Conservation (phyloP, 257 asterid species). For the Dorcoceras hygrometricum region DNA sequence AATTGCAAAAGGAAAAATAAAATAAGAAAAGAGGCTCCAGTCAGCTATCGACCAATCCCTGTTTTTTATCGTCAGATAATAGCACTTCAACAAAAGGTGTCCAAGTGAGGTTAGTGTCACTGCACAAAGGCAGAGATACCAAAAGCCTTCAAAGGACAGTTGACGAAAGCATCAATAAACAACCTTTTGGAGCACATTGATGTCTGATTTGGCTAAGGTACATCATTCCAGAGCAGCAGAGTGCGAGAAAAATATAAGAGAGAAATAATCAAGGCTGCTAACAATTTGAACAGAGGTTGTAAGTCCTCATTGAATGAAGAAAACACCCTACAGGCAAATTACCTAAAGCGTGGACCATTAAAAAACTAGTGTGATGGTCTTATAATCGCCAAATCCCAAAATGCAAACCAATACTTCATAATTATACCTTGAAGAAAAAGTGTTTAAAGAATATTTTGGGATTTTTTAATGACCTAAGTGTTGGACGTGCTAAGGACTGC, state of each 20-base stretch:
- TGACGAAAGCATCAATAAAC: conserved; percentile 17
- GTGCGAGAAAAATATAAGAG: neutral
- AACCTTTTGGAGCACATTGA: conserved; percentile 39
- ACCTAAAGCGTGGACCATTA: too few species aligned
- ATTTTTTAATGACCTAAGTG: neutral
- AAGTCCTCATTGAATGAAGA: too few species aligned
- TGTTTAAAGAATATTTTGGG: neutral
- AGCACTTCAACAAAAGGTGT: conserved; percentile 41
- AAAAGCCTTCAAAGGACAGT: conserved; percentile 26
- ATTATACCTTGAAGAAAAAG: neutral
- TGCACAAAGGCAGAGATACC: conserved; percentile 23
- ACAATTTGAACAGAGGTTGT: neutral
- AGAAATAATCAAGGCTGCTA: neutral
- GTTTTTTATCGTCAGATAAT: conserved; percentile 30
- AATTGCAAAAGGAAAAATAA: neutral
- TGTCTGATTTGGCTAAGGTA: conserved; percentile 55
- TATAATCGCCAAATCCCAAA: neutral
- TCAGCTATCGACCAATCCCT: conserved; percentile 41
- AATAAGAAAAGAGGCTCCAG: conserved; percentile 25
- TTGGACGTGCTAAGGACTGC: neutral
- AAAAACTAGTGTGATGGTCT: neutral
- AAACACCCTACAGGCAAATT: neutral
- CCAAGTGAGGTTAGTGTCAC: conserved; percentile 24
- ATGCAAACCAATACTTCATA: neutral
- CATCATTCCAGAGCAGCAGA: conserved; percentile 46